A percentile compares a stretch with the other conserved stretches of the same genome.
Evolutionary conservation across 2,329 filamentous ascomycete genomes (phyloP).

Genomic region (Mariannaea sp.): DNA sequence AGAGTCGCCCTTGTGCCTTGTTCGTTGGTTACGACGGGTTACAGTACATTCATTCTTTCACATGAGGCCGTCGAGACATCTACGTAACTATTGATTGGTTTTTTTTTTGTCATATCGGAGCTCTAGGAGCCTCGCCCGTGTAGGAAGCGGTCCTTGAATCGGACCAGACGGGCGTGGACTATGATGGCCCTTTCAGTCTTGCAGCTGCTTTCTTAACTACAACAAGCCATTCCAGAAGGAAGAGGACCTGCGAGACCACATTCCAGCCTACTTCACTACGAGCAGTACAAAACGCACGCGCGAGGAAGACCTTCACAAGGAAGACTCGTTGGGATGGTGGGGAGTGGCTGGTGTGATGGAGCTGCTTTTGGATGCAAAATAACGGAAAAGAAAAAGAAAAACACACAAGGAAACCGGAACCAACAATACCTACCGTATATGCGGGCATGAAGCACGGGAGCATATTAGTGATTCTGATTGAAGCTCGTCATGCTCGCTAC

Average conservation of each 20-base stretch:
- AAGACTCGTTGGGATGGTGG: slow-evolving; percentile 44
- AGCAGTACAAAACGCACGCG: slow-evolving; percentile 44
- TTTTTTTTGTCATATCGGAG: slow-evolving; percentile 49
- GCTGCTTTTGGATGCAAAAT: slow-evolving; percentile 33
- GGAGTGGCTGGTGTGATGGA: slow-evolving; percentile 41
- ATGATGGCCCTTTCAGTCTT: slow-evolving; percentile 57
- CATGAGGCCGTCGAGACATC: no score
- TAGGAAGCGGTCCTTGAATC: slow-evolving; percentile 36
- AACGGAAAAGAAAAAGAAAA: background rate
- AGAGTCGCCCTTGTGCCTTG: no score
- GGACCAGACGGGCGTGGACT: slow-evolving; percentile 53
- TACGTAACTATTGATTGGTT: no score
- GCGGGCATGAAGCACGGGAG: slow-evolving; percentile 14
- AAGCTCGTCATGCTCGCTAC: background rate
- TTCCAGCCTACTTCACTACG: slow-evolving; percentile 45
- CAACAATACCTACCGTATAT: no score
- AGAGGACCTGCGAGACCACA: slow-evolving; percentile 14
- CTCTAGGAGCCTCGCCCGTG: slow-evolving; percentile 58
- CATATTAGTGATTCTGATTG: background rate
- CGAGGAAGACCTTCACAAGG: slow-evolving; percentile 42
- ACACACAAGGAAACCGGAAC: background rate
- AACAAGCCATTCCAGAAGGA: slow-evolving; percentile 20
- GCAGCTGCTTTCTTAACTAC: slow-evolving; percentile 48
- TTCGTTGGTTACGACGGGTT: no score
- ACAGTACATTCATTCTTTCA: no score